A percentile compares a stretch with the other conserved stretches of the same genome.
Evolutionary conservation across 352 stramenopile genomes (phyloP).

Genomic region (Phytophthora fragariae): DNA sequence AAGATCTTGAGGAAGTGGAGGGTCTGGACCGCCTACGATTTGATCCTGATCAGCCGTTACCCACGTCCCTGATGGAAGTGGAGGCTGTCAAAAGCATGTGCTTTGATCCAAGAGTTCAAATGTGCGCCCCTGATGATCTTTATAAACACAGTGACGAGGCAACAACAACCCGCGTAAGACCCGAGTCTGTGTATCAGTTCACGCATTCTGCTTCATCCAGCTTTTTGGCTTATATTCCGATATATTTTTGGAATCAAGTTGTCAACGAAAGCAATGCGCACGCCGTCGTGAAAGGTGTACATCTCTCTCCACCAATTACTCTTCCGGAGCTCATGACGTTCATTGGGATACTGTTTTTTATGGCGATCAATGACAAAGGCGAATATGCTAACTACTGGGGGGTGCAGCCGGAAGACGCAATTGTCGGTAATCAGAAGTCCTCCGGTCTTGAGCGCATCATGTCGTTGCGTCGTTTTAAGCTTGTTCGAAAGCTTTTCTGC

Average conservation of each 20-base stretch:
- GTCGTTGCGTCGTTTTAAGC: too few relatives aligned
- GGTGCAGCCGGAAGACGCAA: too few relatives aligned
- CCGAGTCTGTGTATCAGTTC: not conserved
- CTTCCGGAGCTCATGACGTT: too few relatives aligned
- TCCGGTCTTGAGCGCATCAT: too few relatives aligned
- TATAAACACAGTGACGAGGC: not conserved
- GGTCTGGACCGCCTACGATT: not conserved
- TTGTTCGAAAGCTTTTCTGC: too few relatives aligned
- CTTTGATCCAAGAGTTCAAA: not conserved
- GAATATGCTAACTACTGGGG: too few relatives aligned
- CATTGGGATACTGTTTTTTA: too few relatives aligned
- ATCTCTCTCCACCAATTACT: too few relatives aligned
- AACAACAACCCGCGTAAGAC: not conserved
- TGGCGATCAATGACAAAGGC: too few relatives aligned
- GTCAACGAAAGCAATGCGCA: not conserved
- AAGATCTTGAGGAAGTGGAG: not conserved
- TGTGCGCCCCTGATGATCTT: not conserved
- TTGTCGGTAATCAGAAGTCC: too few relatives aligned
- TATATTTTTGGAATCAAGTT: not conserved
- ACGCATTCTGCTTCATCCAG: not conserved
- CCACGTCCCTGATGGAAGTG: not conserved
- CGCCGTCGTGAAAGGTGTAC: too few relatives aligned
- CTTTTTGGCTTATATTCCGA: not conserved
- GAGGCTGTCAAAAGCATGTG: not conserved
- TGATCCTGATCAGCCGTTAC: not conserved